Percentiles rank a stretch among this genome's conserved stretches.
phyloP scores from a whole-genome alignment of 108 stramenopile species.

The Chaetoceros tenuissimus region DNA sequence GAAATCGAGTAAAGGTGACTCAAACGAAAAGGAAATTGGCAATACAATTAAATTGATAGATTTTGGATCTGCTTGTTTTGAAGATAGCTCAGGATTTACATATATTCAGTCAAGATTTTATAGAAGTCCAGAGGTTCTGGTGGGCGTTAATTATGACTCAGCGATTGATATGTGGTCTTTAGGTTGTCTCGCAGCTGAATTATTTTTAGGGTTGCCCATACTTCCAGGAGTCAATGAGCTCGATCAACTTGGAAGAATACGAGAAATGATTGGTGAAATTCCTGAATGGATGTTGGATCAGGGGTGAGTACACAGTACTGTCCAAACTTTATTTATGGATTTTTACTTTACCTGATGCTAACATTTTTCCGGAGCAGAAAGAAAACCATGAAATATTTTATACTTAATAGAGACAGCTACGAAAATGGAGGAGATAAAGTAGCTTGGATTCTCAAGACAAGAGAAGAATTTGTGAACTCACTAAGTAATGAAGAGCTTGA shows the following conservation, averaged over 20 bases:
- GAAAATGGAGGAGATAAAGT: background rate
- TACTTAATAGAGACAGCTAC: background rate
- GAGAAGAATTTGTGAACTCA: slow-evolving; percentile 61
- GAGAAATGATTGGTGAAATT: slow-evolving; percentile 83
- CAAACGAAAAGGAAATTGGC: background rate
- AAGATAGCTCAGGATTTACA: slow-evolving; percentile 78
- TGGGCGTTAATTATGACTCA: slow-evolving; percentile 89
- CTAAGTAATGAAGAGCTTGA: slow-evolving; percentile 54
- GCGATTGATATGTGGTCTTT: slow-evolving; percentile 98
- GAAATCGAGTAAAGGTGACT: background rate
- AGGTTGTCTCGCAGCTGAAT: slow-evolving; percentile 93
- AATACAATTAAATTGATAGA: slow-evolving; percentile 87
- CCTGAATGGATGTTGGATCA: slow-evolving; percentile 88
- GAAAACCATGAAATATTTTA: background rate
- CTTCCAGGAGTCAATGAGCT: slow-evolving; percentile 94
- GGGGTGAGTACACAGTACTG: slow-evolving; percentile 16
- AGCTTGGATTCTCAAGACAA: slow-evolving; percentile 56
- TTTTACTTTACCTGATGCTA: background rate
- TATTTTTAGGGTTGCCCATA: slow-evolving; percentile 92
- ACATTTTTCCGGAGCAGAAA: background rate
- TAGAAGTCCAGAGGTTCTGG: slow-evolving; percentile 93
- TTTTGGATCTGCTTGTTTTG: slow-evolving; percentile 95
- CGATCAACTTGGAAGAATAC: slow-evolving; percentile 90
- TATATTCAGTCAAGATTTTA: slow-evolving; percentile 99
- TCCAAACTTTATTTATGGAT: background rate